These are phyloP conservation scores for Penicillium polonicum DNA, from an alignment of 2,329 filamentous ascomycete species.

Conservation along the genomic window DNA sequence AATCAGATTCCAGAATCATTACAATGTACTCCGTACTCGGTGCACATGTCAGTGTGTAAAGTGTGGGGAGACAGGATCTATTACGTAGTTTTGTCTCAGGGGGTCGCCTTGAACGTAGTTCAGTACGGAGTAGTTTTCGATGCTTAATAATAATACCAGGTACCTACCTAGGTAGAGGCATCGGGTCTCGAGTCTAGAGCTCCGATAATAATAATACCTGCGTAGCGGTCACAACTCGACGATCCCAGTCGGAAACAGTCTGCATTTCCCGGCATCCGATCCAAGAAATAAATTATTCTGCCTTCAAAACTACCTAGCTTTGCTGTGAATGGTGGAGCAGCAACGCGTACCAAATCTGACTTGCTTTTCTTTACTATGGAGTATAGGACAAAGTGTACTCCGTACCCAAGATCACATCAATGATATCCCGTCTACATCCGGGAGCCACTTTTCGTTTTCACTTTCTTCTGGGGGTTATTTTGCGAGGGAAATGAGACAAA, in stretches of 20 bases:
- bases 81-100: conserved; percentile 17
- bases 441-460: conserved; percentile 6
- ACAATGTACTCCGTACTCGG: neutral
- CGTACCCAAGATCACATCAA: conserved; percentile 6
- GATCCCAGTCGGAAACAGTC: conserved; percentile 3
- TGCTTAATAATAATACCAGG: conserved; percentile 1
- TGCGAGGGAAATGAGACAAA: neutral
- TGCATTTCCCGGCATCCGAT: conserved; percentile 9
- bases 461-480: neutral
- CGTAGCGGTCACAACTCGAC: conserved; percentile 7
- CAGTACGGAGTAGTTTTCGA: neutral
- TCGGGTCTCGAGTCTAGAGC: conserved; percentile 9
- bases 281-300: conserved; percentile 11
- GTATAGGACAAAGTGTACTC: neutral
- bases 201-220: neutral
- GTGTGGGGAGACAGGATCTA: conserved; percentile 1
- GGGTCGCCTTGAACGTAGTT: neutral
- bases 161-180: neutral
- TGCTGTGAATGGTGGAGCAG: conserved; percentile 12
- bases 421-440: conserved; percentile 12
- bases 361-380: neutral
- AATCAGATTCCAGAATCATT: neutral
- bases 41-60: neutral
- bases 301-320: neutral
- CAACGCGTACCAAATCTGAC: conserved; percentile 6